These are phyloP conservation scores for Cryptococcus depauperatus DNA, from an alignment of 1,284 basidiomycete genomes.

Conservation along the genomic window DNA sequence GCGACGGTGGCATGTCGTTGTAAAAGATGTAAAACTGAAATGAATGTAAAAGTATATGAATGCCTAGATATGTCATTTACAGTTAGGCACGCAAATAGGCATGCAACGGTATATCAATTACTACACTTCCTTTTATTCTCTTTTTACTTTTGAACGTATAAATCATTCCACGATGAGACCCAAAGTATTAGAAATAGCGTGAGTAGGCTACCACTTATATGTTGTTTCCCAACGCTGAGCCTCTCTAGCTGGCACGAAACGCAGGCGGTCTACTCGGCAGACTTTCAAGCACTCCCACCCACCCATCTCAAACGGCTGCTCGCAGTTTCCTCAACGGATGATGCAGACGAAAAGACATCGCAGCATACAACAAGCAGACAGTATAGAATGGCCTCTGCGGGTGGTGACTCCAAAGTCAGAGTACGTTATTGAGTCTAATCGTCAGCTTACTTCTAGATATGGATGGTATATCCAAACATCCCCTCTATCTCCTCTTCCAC, in stretches of 20 bases:
- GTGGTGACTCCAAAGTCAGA: constrained; percentile 93
- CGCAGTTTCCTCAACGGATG: constrained; percentile 19
- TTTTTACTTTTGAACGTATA: too few relatives aligned
- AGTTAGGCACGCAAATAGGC: too few relatives aligned
- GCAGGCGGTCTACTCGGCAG: constrained; percentile 86
- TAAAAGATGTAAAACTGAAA: too few relatives aligned
- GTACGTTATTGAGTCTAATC: constrained; percentile 51
- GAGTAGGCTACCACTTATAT: constrained; percentile 11
- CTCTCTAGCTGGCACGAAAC: constrained; percentile 67
- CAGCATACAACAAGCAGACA: constrained; percentile 40
- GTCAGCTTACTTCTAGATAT: constrained; percentile 56
- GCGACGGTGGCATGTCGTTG: too few relatives aligned
- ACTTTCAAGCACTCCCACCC: constrained; percentile 68
- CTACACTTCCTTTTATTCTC: too few relatives aligned
- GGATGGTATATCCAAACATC: constrained; percentile 90
- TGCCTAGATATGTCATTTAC: too few relatives aligned
- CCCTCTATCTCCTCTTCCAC: constrained; percentile 50
- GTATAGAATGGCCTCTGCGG: constrained; percentile 87
- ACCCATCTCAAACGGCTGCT: constrained; percentile 47
- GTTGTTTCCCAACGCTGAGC: neutral
- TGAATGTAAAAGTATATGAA: too few relatives aligned
- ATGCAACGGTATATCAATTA: too few relatives aligned
- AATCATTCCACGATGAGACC: constrained; percentile 39
- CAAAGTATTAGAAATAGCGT: constrained; percentile 45
- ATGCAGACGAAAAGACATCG: neutral